Conservation (phyloP, 2,329 filamentous ascomycete genomes). For the Ilyonectria robusta region DNA sequence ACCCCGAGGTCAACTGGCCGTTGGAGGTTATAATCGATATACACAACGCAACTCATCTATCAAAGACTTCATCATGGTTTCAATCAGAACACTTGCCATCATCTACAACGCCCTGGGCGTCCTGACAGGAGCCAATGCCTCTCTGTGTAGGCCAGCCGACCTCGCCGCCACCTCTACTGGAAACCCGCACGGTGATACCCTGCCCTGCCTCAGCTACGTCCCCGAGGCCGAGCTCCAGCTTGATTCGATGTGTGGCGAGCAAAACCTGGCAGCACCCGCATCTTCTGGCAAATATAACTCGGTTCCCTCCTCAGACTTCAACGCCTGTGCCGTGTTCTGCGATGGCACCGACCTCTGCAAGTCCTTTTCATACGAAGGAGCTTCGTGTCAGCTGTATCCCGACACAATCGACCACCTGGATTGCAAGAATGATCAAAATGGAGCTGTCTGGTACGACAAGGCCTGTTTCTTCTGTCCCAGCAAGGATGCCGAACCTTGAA, state of each 20-base stretch:
- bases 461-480: background rate
- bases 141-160: background rate
- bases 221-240: background rate
- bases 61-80: background rate
- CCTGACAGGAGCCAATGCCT: background rate
- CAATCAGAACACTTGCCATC: background rate
- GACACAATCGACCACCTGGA: background rate
- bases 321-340: background rate
- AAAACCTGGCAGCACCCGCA: background rate
- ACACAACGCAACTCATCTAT: background rate
- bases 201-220: background rate
- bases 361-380: background rate
- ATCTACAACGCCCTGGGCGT: background rate
- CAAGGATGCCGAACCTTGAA: background rate
- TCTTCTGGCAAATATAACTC: background rate
- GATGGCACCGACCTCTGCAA: background rate
- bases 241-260: background rate
- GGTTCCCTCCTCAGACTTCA: background rate
- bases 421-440: background rate
- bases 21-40: background rate
- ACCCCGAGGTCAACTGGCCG: background rate
- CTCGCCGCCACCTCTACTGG: background rate
- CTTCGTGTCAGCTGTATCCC: background rate
- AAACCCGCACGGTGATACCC: background rate
- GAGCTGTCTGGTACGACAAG: background rate